These are phyloP conservation scores for Luffa aegyptiaca DNA, from an alignment of 306 rosid species.

Conservation along the genomic window DNA sequence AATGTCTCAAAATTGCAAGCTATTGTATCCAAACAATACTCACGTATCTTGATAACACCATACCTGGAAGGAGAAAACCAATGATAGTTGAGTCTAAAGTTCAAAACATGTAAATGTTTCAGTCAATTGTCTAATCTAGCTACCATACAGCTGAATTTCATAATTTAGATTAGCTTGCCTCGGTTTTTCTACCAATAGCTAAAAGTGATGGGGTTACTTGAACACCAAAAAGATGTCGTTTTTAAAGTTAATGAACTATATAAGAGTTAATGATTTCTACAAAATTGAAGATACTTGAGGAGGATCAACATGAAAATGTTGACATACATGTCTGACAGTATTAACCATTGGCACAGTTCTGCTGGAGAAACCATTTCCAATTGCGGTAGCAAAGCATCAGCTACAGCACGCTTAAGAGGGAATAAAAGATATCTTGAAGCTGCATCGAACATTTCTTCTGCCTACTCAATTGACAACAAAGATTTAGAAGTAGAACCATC, in stretches of 20 bases:
- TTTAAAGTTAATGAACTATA: neutral
- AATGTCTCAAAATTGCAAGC: conserved; percentile 85
- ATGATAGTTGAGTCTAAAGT: neutral
- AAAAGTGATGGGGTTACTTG: neutral
- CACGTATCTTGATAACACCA: conserved; percentile 77
- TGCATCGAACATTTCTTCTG: conserved; percentile 83
- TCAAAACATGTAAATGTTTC: neutral
- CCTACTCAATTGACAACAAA: conserved; percentile 33
- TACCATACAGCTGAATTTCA: neutral
- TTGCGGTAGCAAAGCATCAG: conserved; percentile 77
- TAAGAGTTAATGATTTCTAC: neutral
- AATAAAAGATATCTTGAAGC: conserved; percentile 85
- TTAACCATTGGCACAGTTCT: conserved; percentile 84
- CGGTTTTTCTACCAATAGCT: neutral
- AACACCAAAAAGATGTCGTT: neutral
- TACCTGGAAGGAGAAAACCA: conserved; percentile 35
- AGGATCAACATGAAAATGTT: conserved; percentile 7
- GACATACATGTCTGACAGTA: conserved; percentile 71
- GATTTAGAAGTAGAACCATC: conserved; percentile 7
- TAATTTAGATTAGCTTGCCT: neutral
- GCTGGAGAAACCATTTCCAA: conserved; percentile 71
- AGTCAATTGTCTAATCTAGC: neutral
- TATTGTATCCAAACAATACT: conserved; percentile 68
- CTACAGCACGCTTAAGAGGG: conserved; percentile 91
- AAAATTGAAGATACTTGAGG: neutral